Evolutionary conservation across 192 early-diverging fungal species (phyloP).

Genomic region (Coemansia sp.): DNA sequence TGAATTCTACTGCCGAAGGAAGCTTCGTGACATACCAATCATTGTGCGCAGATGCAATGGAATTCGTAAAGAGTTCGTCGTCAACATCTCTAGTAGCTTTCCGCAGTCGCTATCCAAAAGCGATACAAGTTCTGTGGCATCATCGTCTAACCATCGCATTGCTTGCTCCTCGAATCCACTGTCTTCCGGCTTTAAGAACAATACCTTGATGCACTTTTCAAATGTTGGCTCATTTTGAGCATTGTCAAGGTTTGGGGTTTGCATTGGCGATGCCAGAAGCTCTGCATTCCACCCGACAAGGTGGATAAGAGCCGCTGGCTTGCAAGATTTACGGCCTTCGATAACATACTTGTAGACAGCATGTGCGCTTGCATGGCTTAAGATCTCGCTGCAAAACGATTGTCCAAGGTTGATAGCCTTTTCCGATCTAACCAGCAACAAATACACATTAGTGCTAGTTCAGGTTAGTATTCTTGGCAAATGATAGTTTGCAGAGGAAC

Average conservation of each 20-base stretch:
- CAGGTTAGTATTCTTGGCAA: too few relatives aligned
- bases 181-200: conserved; percentile 12
- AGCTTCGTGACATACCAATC: conserved; percentile 39
- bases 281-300: conserved; percentile 51
- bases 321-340: conserved; percentile 37
- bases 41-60: conserved; percentile 39
- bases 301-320: conserved; percentile 31
- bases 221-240: conserved; percentile 1
- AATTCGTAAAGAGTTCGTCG: conserved; percentile 22
- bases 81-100: conserved; percentile 13
- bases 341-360: conserved; percentile 50
- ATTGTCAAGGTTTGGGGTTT: background rate
- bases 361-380: conserved; percentile 47
- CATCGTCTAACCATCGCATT: conserved; percentile 28
- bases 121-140: conserved; percentile 33
- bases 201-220: conserved; percentile 32
- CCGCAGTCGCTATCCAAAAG: conserved; percentile 37
- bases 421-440: background rate
- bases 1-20: conserved; percentile 13
- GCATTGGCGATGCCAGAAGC: conserved; percentile 14
- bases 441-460: background rate
- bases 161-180: conserved; percentile 20
- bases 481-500: too few relatives aligned
- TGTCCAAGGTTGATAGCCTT: conserved; percentile 22
- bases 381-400: conserved; percentile 33